A percentile compares a stretch with the other conserved stretches of the same genome.
Evolutionary conservation across 805 yeast genomes (phyloP).

Genomic region (Saccharomycopsis selenospora): DNA sequence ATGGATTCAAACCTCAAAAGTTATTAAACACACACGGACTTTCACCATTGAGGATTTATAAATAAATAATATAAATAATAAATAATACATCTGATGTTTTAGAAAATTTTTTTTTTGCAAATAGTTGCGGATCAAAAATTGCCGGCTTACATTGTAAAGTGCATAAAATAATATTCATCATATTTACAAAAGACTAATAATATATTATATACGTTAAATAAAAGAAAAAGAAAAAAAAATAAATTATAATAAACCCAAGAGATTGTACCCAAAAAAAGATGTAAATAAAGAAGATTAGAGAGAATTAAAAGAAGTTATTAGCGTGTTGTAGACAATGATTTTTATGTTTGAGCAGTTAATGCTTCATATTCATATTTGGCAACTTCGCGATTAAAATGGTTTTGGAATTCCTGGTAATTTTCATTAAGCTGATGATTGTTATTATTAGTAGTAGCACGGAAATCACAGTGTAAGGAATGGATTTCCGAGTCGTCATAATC

Average conservation of each 20-base stretch:
- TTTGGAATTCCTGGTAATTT: neutral
- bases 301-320: neutral
- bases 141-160: too few species aligned
- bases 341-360: neutral
- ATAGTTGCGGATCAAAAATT: too few species aligned
- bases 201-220: too few species aligned
- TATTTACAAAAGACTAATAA: too few species aligned
- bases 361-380: conserved; percentile 1
- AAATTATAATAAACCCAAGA: too few species aligned
- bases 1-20: conserved; percentile 33
- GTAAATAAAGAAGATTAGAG: too few species aligned
- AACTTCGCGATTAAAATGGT: neutral
- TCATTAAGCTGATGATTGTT: neutral
- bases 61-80: too few species aligned
- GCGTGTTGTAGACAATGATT: neutral
- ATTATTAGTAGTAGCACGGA: neutral
- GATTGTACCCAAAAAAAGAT: too few species aligned
- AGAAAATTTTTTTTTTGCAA: too few species aligned
- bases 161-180: too few species aligned
- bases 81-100: too few species aligned
- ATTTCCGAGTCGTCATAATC: conserved; percentile 19
- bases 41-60: conserved; percentile 20
- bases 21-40: conserved; percentile 15
- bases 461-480: conserved; percentile 14
- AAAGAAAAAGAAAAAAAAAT: too few species aligned